Evolutionary conservation across 345 rosid species (phyloP).

Genomic region (Durio zibethinus): DNA sequence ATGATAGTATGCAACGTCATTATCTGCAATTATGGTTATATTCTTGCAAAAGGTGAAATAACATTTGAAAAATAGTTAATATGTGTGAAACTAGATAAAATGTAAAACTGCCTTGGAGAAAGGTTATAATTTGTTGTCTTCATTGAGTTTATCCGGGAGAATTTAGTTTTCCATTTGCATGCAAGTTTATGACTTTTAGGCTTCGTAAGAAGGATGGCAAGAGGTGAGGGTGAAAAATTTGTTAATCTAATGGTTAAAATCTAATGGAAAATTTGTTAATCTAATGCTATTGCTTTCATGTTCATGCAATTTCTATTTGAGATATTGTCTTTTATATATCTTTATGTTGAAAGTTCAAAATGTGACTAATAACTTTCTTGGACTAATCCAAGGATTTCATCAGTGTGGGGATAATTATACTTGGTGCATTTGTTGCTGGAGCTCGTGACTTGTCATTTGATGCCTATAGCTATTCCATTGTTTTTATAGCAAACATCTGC

Average conservation of each 20-base stretch:
- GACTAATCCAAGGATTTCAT: slow-evolving; percentile 37
- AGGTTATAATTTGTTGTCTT: not conserved
- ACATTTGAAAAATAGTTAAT: not conserved
- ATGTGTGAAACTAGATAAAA: not conserved
- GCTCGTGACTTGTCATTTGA: slow-evolving; percentile 72
- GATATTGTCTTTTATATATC: not conserved
- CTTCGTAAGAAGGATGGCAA: no score
- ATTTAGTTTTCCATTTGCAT: not conserved
- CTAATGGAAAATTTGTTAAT: no score
- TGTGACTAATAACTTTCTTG: slow-evolving; percentile 20
- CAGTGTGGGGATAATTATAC: slow-evolving; percentile 63
- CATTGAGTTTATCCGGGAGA: not conserved
- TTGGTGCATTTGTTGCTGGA: slow-evolving; percentile 71
- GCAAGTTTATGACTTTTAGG: not conserved
- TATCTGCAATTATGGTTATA: not conserved
- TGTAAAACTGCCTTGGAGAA: not conserved
- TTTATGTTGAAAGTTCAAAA: not conserved
- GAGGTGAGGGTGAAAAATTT: no score
- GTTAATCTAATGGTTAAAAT: no score
- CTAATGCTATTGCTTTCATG: not conserved
- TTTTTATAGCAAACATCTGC: slow-evolving; percentile 64
- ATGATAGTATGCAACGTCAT: not conserved
- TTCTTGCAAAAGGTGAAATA: not conserved
- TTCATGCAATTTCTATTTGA: not conserved
- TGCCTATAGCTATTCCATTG: slow-evolving; percentile 64